Evolutionary conservation across 2,329 filamentous ascomycete genomes (phyloP), one percentile per base, ranked within the genome.

Genomic region (Talaromyces rugulosus): DNA sequence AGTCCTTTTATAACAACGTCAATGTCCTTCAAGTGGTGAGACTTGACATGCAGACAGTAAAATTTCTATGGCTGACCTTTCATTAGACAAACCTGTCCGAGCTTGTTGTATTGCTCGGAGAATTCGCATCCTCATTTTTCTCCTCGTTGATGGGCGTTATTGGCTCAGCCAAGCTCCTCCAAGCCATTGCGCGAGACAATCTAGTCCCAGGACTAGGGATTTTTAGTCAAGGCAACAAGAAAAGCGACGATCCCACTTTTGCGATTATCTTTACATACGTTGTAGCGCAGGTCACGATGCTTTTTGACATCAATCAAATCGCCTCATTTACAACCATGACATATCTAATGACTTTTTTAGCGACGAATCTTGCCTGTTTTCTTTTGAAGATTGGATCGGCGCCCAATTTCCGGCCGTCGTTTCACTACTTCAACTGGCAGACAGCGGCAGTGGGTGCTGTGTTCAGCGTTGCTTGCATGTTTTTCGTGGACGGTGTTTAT

Each of bases 241-340:
- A 84, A 63, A 82, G 80, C 2, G 91, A 96, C 67, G 90, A 94
- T 66, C 92, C 92, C 0, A 83, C 90, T 6, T 82, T 87, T 67
- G 91, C 92, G 4, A 89, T 96, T 58, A 74, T 94, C 23, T 75
- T 92, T 36, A 95, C 91, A 0, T 94, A 89, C 70, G 66, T 84
- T 3, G 84, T 94, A 61, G 87, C 91, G 0, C 92, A 96, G 71
- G 66, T 93, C 31, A 91, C 91, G 0, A 88, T 96, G 75, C 83
- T 96, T 57, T 89, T 90, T 52, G 87, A 96, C 69, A 85, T 96
- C 66, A 95, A 96, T 72, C 89, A 91, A 70, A 96, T 96, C 68
- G 92, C 92, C 5, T 94, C 91, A 0, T 87, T 96, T 62, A 91
- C 96, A 53, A 94, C 92, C 1, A 96, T 96, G 90, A 90, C 90